phyloP scores from a whole-genome alignment of 2,329 filamentous ascomycete genomes.

The Trichothecium sympodiale region DNA sequence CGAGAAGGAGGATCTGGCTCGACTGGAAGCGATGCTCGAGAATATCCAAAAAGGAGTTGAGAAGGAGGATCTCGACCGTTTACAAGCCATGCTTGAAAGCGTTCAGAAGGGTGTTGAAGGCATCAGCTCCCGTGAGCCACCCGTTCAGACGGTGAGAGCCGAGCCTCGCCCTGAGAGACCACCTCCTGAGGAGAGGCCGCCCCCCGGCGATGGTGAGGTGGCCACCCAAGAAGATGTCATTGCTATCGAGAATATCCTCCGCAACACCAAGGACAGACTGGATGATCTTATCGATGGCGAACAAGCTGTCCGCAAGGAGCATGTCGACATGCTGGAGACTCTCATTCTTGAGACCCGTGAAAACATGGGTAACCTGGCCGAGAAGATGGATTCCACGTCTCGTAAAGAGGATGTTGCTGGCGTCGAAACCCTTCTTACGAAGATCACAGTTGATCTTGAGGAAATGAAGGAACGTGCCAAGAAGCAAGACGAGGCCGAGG shows the following conservation, averaged over 20 bases:
- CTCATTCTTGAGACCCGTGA: slow-evolving; percentile 65
- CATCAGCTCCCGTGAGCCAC: slow-evolving; percentile 22
- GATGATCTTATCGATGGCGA: slow-evolving; percentile 71
- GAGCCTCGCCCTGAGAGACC: too few relatives aligned
- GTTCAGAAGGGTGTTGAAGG: slow-evolving; percentile 15
- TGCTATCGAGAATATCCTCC: slow-evolving; percentile 80
- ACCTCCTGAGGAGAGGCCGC: slow-evolving; percentile 3
- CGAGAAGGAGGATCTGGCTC: slow-evolving; percentile 33
- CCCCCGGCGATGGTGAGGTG: slow-evolving; percentile 18
- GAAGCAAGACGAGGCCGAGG: slow-evolving; percentile 40
- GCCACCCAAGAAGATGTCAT: slow-evolving; percentile 67
- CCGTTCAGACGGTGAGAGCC: slow-evolving; percentile 27
- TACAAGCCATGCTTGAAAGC: slow-evolving; percentile 36
- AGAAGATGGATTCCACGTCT: slow-evolving; percentile 58
- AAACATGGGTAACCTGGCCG: slow-evolving; percentile 52
- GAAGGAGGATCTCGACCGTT: slow-evolving; percentile 38
- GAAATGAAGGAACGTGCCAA: slow-evolving; percentile 54
- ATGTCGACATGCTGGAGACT: slow-evolving; percentile 54
- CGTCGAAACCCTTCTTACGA: slow-evolving; percentile 67
- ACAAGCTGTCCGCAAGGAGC: slow-evolving; percentile 55
- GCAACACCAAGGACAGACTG: slow-evolving; percentile 78
- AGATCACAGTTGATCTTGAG: slow-evolving; percentile 65
- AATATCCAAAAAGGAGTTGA: slow-evolving; percentile 7
- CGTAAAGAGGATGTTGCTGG: slow-evolving; percentile 69
- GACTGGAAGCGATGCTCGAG: slow-evolving; percentile 39